A percentile compares a stretch with the other conserved stretches of the same genome.
Conservation (phyloP, 441 rosid genomes). For the Syzygium malaccense region DNA sequence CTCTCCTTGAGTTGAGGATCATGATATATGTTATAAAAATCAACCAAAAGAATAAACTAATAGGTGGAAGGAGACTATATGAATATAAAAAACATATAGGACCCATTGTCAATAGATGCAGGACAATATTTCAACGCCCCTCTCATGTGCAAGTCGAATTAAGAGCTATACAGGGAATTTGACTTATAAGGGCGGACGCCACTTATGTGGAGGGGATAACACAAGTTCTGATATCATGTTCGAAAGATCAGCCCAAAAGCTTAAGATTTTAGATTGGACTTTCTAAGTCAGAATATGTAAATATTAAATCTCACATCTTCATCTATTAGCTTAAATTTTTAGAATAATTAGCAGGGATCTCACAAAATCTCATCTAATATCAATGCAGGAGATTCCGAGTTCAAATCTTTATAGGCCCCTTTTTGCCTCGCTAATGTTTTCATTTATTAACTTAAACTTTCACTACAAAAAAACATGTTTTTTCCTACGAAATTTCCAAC, state of each 20-base stretch:
- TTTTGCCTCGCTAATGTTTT: neutral
- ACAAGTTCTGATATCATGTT: neutral
- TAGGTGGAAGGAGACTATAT: neutral
- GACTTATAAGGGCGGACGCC: fast-evolving
- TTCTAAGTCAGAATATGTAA: neutral
- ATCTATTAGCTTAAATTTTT: neutral
- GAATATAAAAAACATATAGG: neutral
- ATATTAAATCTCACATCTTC: neutral
- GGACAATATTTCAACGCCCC: fast-evolving
- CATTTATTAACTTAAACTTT: neutral
- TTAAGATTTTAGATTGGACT: neutral
- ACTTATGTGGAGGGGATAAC: neutral
- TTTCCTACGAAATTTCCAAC: too few relatives aligned
- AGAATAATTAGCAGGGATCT: fast-evolving
- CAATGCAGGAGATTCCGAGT: fast-evolving
- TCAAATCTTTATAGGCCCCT: fast-evolving
- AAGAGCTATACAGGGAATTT: neutral
- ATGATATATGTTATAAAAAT: neutral
- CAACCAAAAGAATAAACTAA: neutral
- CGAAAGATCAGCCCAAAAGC: neutral
- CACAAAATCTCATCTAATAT: neutral
- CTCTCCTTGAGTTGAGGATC: neutral
- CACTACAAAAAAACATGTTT: too few relatives aligned
- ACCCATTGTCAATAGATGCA: neutral
- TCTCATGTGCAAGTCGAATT: fast-evolving